These are phyloP conservation scores for Casuarina equisetifolia DNA, from an alignment of 306 rosid genomes.

Conservation along the genomic window DNA sequence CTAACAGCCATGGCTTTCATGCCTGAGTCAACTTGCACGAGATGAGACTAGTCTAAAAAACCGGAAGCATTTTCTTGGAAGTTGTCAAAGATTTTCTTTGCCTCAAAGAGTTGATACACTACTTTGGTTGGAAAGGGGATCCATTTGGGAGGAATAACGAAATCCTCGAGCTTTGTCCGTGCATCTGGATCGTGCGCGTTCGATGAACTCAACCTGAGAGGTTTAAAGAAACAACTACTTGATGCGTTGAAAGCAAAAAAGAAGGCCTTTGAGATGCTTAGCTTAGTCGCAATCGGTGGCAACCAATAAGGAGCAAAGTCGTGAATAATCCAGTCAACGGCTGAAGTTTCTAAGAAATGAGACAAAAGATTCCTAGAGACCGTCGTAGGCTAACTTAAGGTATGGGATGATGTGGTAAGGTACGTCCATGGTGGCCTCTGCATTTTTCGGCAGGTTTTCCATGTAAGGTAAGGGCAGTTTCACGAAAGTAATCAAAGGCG, in stretches of 20 bases:
- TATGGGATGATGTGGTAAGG: constrained; percentile 38
- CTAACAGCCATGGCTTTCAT: constrained; percentile 1
- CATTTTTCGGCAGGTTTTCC: constrained; percentile 36
- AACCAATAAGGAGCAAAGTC: constrained; percentile 39
- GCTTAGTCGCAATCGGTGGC: neutral
- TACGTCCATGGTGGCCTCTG: constrained; percentile 44
- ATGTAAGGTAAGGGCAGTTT: constrained; percentile 35
- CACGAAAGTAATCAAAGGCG: constrained; percentile 31
- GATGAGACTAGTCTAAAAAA: neutral
- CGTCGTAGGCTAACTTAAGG: constrained; percentile 42
- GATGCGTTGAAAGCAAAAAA: constrained; percentile 23
- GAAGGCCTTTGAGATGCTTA: constrained; percentile 26
- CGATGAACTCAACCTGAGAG: neutral
- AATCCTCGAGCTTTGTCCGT: constrained; percentile 7
- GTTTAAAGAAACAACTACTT: neutral
- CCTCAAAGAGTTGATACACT: constrained; percentile 4
- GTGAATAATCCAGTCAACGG: constrained; percentile 52
- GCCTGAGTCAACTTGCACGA: neutral
- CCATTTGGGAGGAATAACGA: constrained; percentile 24
- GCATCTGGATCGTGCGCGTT: neutral
- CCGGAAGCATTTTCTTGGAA: neutral
- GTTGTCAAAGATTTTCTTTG: neutral
- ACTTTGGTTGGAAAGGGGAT: constrained; percentile 18
- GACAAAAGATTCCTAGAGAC: constrained; percentile 32
- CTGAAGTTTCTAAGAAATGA: constrained; percentile 23